Evolutionary conservation across 2,329 filamentous ascomycete genomes (phyloP), one percentile per base, ranked within the genome.

Genomic region (Hymenoscyphus repandus): DNA sequence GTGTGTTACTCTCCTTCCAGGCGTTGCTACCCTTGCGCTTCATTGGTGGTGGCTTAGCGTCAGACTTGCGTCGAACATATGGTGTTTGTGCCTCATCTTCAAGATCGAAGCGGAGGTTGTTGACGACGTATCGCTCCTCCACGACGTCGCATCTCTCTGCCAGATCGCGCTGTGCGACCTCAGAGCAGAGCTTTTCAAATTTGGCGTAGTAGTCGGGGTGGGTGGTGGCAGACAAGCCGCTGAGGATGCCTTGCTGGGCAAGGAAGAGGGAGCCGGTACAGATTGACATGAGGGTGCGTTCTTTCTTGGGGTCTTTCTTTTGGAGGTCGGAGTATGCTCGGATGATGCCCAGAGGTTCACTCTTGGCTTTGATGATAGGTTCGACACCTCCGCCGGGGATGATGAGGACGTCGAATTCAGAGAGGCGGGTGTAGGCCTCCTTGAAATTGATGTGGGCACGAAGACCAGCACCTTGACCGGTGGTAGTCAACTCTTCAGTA

Each of bases 81-180:
- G 87, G 87, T 70, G 89, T 92, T 69, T 90, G 85, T 56, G 91
- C 86, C 64, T 87, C 82, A 64, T 91, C 82, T 41, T 77, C 78
- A 39, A 93, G 75, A 62, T 93, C 88, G 68, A 92, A 95, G 61
- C 89, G 86, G 53, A 90, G 83, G 71, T 95, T 93, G 77, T 95
- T 95, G 68, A 95, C 89, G 17, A 95, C 88, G 66, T 93, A 95
- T 64, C 88, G 80, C 57, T 88, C 85, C 65, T 93, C 88, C 64
- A 92, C 79, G 57, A 93, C 86, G 64, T 93, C 88, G 62, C 87
- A 90, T 65, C 87, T 84, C 73, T 90, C 85, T 50, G 82, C 79
- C 59, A 86, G 74, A 68, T 88, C 82, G 56, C 82, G 77, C 51
- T 81, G 80, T 41, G 86, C 80, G 43, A 83, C 81, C 58, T 88